Evolutionary conservation across 768 basidiomycete species (phyloP).

Genomic region (Calocybe gangraenosa): DNA sequence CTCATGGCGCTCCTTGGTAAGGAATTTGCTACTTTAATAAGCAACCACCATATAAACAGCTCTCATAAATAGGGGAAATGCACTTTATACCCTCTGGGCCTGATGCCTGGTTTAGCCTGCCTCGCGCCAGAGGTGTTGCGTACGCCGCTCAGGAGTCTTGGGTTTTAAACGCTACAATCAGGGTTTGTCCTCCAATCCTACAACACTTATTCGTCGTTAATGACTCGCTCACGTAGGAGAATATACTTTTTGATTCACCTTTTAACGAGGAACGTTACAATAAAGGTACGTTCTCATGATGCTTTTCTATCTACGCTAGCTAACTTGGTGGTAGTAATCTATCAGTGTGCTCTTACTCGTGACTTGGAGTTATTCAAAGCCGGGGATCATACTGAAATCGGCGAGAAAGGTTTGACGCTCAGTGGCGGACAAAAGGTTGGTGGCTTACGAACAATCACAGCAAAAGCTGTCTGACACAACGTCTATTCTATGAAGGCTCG

Average conservation of each 20-base stretch:
- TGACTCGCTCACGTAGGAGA: conserved; percentile 40
- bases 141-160: conserved; percentile 83
- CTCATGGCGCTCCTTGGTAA: conserved; percentile 56
- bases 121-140: conserved; percentile 62
- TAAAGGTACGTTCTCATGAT: conserved; percentile 27
- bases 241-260: conserved; percentile 74
- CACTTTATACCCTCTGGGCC: conserved; percentile 49
- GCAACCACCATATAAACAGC: neutral
- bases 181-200: conserved; percentile 25
- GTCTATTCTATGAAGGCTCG: conserved; percentile 33
- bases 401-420: conserved; percentile 62
- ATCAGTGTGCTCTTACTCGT: conserved; percentile 65
- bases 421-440: conserved; percentile 42
- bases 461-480: neutral
- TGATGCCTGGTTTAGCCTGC: conserved; percentile 65
- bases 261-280: conserved; percentile 77
- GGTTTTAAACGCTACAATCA: conserved; percentile 77
- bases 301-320: too few relatives aligned
- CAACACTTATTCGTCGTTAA: neutral
- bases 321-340: conserved; percentile 37
- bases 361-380: conserved; percentile 68
- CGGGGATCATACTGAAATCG: conserved; percentile 67
- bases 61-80: conserved; percentile 48
- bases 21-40: neutral
- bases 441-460: too few relatives aligned